Percentiles rank a stretch among this genome's conserved stretches.
phyloP scores from a whole-genome alignment of 164 flowering plant genomes.

The grape (Vitis vinifera) region DNA sequence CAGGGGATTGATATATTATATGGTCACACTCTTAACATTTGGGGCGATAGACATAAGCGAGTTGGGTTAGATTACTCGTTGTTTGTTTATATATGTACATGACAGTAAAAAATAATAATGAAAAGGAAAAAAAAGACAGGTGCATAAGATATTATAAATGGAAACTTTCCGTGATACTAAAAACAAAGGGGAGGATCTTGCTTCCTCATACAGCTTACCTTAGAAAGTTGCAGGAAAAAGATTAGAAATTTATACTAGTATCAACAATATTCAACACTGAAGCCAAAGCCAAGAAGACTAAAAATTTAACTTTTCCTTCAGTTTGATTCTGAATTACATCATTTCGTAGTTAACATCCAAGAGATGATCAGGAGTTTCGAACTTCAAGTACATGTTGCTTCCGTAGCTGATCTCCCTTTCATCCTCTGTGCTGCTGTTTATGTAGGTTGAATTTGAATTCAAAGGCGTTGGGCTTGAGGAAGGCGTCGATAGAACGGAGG shows the following conservation, averaged over 20 bases:
- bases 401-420: constrained; percentile 54
- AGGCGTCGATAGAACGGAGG: constrained; percentile 55
- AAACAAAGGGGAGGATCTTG: constrained; percentile 1
- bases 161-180: constrained; percentile 5
- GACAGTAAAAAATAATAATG: no score
- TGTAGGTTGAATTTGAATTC: constrained; percentile 45
- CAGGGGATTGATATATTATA: no score
- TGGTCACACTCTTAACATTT: no score
- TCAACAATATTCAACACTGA: constrained; percentile 13
- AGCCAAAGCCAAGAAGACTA: neutral
- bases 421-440: constrained; percentile 41
- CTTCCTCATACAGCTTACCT: constrained; percentile 10
- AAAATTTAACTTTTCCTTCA: neutral
- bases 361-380: constrained; percentile 46
- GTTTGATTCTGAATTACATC: constrained; percentile 35
- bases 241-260: constrained; percentile 15
- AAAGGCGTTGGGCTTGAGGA: constrained; percentile 58
- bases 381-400: constrained; percentile 47
- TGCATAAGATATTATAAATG: constrained; percentile 9
- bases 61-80: no score
- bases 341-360: constrained; percentile 40
- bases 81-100: no score
- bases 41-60: no score
- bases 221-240: neutral
- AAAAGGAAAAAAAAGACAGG: neutral